Conservation (phyloP, 2,329 filamentous ascomycete species). For the Xenoacremonium recifei region DNA sequence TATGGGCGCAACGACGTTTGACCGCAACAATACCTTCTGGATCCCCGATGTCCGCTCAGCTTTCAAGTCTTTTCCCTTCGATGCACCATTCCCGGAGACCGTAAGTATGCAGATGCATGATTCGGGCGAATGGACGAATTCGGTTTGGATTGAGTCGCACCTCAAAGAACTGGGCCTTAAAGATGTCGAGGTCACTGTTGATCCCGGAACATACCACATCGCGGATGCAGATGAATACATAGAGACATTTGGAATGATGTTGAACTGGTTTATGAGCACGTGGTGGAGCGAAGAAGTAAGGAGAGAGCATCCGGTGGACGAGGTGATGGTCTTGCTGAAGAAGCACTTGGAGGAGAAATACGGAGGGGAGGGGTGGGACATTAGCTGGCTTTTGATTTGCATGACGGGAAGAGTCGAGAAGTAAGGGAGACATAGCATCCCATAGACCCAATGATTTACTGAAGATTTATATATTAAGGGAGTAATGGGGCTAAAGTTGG, state of each 20-base stretch:
- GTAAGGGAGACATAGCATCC: too few species aligned
- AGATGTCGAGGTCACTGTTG: conserved; percentile 35
- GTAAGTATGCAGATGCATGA: conserved; percentile 39
- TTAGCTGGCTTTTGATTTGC: conserved; percentile 23
- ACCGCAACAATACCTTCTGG: conserved; percentile 36
- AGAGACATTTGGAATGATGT: conserved; percentile 35
- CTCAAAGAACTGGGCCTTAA: conserved; percentile 35
- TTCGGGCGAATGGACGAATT: conserved; percentile 39
- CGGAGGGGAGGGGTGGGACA: conserved; percentile 22
- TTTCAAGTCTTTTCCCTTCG: conserved; percentile 40
- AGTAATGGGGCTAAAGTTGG: neutral
- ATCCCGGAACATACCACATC: conserved; percentile 27
- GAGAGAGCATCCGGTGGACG: conserved; percentile 33
- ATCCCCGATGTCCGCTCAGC: conserved; percentile 35
- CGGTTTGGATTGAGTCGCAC: conserved; percentile 36
- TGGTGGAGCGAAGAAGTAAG: conserved; percentile 40
- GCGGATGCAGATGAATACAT: conserved; percentile 36
- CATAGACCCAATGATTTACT: too few species aligned
- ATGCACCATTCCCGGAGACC: conserved; percentile 33
- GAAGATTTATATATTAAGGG: neutral
- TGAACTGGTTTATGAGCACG: conserved; percentile 34
- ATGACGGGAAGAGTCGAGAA: conserved; percentile 24
- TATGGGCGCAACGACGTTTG: conserved; percentile 38
- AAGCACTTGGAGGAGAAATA: conserved; percentile 40
- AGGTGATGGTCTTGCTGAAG: conserved; percentile 35